Percentiles rank a stretch among this genome's conserved stretches.
Conservation (phyloP, 495 filamentous ascomycete species). For the Penicillium lagena region DNA sequence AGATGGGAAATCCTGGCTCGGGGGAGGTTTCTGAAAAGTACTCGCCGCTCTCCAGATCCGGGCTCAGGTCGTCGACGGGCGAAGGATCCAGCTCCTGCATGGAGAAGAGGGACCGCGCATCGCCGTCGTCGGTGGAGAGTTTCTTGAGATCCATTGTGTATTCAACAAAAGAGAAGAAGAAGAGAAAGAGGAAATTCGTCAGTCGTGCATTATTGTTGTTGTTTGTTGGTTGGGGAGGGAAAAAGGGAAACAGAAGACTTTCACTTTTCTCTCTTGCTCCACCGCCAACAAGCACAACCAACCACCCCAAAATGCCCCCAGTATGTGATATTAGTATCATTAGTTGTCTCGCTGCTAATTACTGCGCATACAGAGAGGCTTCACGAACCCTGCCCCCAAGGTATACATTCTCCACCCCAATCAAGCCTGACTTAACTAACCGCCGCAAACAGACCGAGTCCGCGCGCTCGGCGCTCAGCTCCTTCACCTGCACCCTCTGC, state of each 20-base stretch:
- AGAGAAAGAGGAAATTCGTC: background rate
- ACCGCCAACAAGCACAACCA: background rate
- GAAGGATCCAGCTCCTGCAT: constrained; percentile 76
- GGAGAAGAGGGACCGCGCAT: constrained; percentile 48
- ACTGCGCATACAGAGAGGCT: constrained; percentile 26
- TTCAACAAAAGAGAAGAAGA: background rate
- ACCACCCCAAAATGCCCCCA: constrained; percentile 10
- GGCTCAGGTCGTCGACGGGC: constrained; percentile 62
- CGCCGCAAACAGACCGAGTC: constrained; percentile 60
- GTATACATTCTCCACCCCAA: constrained; percentile 12
- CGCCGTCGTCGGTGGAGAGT: constrained; percentile 20
- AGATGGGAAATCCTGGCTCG: constrained; percentile 12
- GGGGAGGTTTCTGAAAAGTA: constrained; percentile 39
- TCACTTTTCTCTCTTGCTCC: too few species aligned
- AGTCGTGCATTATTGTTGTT: too few species aligned
- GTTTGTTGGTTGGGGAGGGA: background rate
- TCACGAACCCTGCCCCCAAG: constrained; percentile 47
- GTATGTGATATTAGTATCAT: constrained; percentile 2
- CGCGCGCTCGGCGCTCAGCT: constrained; percentile 78
- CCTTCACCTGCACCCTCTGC: constrained; percentile 72
- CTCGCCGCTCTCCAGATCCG: constrained; percentile 46
- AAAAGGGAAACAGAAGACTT: too few species aligned
- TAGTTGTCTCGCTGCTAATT: too few species aligned
- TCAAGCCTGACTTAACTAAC: background rate
- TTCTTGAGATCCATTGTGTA: constrained; percentile 2